A percentile compares a stretch with the other conserved stretches of the same genome.
phyloP scores from a whole-genome alignment of 164 flowering plant species.

The Macadamia tetraphylla region DNA sequence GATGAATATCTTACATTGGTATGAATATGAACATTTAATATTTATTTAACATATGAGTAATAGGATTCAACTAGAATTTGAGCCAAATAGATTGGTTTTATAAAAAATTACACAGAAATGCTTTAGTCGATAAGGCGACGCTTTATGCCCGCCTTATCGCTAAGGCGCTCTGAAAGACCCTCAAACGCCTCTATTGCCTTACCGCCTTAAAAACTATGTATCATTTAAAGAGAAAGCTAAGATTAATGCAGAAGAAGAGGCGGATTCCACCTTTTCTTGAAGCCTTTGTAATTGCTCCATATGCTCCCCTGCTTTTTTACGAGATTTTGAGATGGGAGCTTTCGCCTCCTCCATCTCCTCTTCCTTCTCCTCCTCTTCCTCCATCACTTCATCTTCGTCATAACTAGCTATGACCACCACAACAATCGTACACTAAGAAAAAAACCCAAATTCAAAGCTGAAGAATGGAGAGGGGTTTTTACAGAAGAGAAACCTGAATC shows the following conservation, averaged over 20 bases:
- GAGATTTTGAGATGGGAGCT: constrained; percentile 11
- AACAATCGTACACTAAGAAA: not conserved
- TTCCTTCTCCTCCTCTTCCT: constrained; percentile 5
- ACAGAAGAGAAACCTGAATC: not conserved
- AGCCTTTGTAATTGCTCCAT: constrained; percentile 50
- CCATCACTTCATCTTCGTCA: not conserved
- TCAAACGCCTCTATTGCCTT: too few species aligned
- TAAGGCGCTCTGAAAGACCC: too few species aligned
- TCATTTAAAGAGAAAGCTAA: too few species aligned
- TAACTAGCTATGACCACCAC: not conserved
- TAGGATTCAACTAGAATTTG: too few species aligned
- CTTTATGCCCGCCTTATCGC: too few species aligned
- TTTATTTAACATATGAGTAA: too few species aligned
- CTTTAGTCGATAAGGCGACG: too few species aligned
- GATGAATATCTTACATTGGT: too few species aligned
- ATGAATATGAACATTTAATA: too few species aligned
- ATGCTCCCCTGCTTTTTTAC: constrained; percentile 40
- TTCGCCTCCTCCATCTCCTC: constrained; percentile 9
- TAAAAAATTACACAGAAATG: too few species aligned
- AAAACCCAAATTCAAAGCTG: not conserved
- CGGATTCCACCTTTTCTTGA: constrained; percentile 39
- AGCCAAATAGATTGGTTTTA: too few species aligned
- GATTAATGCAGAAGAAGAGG: not conserved
- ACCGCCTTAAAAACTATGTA: too few species aligned
- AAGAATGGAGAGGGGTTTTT: not conserved